phyloP scores from a whole-genome alignment of 345 rosid species.

The Pugionium cornutum region DNA sequence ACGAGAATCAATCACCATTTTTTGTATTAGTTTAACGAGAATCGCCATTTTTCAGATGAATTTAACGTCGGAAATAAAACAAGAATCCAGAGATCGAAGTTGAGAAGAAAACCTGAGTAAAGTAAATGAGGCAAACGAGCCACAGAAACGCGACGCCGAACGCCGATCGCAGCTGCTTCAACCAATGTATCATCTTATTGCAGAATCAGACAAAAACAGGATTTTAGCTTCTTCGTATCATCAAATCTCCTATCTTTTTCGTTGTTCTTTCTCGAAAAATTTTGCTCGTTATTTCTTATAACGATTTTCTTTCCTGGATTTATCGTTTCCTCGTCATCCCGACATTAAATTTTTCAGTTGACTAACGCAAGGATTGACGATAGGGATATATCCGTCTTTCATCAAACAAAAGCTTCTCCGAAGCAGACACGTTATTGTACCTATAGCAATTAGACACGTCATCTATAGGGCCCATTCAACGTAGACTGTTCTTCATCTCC shows the following conservation, averaged over 20 bases:
- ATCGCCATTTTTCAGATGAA: no score
- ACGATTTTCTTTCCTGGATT: conserved; percentile 28
- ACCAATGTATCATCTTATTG: conserved; percentile 59
- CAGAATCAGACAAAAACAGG: background rate
- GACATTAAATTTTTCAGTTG: conserved; percentile 23
- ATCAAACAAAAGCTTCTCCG: background rate
- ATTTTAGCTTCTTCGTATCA: conserved; percentile 27
- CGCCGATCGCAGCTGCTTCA: conserved; percentile 59
- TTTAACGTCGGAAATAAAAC: no score
- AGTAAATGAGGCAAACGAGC: conserved; percentile 90
- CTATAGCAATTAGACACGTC: conserved; percentile 19
- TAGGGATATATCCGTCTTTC: conserved; percentile 13
- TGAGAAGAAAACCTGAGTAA: conserved; percentile 64
- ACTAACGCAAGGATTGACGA: conserved; percentile 30
- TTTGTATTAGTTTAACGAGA: no score
- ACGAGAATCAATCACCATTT: conserved; percentile 11
- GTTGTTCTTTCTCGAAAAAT: background rate
- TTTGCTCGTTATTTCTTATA: background rate
- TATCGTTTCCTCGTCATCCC: conserved; percentile 27
- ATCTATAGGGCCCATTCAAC: conserved; percentile 20
- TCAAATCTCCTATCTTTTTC: conserved; percentile 9
- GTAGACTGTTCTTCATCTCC: background rate
- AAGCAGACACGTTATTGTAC: conserved; percentile 30
- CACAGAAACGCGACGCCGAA: conserved; percentile 84
- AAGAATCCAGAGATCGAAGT: no score